Base-by-base conservation (phyloP, 306 rosid species). In the Castanea sativa region DNA sequence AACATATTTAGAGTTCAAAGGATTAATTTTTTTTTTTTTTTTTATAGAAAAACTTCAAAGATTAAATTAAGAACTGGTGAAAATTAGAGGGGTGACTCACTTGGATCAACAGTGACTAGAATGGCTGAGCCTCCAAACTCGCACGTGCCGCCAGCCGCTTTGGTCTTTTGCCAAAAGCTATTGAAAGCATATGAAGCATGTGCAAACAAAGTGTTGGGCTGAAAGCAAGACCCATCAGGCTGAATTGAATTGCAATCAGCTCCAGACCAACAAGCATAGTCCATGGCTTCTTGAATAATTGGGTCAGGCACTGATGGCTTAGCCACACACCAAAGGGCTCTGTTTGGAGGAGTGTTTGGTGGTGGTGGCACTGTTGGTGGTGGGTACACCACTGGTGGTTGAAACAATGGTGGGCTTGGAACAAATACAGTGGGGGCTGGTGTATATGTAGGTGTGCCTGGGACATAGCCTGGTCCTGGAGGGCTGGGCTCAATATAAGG, bases 241-340 rank as follows among this genome's bases (percentile, higher is more conserved):
- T 29, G 83, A 79, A 95, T 83, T 1, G 98, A 81, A 45, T 20
- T 73, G 11, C 99, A 95, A 51, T 91, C 94, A 0, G 98, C 99
- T 63, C 94, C 99, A 1, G 96, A 89, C 79, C 91, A 92, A 30
- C 99, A 95, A 1, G 98, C 99, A 55, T 95, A 95, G 71, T 88
- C 90, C 99, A 95, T 91, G 11, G 99, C 99, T 79, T 95, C 99
- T 82, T 89, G 85, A 55, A 93, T 71, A 74, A 95, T 95, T 29
- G 98, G 99, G 83, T 93, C 99, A 0, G 99, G 99, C 59, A 93
- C 99, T 6, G 99, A 73, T 0, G 99, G 94, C 92, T 95, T 93
- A 12, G 94, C 99, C 79, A 95, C 99, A 65, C 99, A 95, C 99
- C 99, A 95, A 6, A 89, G 63, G 51, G 97, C 78, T 4, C 67